Percentiles rank a stretch among this genome's conserved stretches.
phyloP scores from a whole-genome alignment of 495 filamentous ascomycete species.

The Astrothelium subdiscretum region DNA sequence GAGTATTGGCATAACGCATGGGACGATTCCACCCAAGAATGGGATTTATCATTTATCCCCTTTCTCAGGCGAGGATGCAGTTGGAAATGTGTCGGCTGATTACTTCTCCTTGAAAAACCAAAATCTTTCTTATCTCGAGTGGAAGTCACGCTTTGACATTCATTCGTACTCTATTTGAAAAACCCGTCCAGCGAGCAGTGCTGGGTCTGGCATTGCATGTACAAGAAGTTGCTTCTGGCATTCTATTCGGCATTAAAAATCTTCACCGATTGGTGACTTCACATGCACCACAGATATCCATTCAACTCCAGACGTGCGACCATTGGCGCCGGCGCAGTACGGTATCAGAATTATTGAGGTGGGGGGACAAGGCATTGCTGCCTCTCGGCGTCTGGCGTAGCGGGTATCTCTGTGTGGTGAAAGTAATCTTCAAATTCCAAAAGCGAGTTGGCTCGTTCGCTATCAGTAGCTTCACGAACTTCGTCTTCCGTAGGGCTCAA shows the following conservation, averaged over 20 bases:
- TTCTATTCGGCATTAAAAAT: too few relatives aligned
- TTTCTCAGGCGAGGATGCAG: conserved; percentile 56
- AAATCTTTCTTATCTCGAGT: not conserved
- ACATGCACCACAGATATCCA: too few relatives aligned
- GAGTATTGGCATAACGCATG: conserved; percentile 53
- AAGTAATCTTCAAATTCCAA: not conserved
- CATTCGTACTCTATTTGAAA: not conserved
- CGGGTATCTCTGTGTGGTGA: not conserved
- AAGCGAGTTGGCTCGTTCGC: not conserved
- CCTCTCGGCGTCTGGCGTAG: too few relatives aligned
- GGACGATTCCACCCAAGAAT: not conserved
- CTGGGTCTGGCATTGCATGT: too few relatives aligned
- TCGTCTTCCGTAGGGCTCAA: conserved; percentile 57
- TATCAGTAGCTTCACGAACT: conserved; percentile 38
- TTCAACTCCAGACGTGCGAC: too few relatives aligned
- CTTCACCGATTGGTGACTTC: too few relatives aligned
- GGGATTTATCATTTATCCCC: conserved; percentile 38
- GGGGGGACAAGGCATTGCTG: too few relatives aligned
- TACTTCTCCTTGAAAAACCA: not conserved
- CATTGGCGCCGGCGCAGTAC: too few relatives aligned
- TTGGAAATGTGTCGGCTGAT: conserved; percentile 25
- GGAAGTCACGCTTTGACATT: not conserved
- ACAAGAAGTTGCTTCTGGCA: too few relatives aligned
- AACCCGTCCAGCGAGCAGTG: too few relatives aligned
- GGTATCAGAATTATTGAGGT: too few relatives aligned